These are phyloP conservation scores for Corchorus capsularis DNA, from an alignment of 345 rosid species.

Conservation along the genomic window DNA sequence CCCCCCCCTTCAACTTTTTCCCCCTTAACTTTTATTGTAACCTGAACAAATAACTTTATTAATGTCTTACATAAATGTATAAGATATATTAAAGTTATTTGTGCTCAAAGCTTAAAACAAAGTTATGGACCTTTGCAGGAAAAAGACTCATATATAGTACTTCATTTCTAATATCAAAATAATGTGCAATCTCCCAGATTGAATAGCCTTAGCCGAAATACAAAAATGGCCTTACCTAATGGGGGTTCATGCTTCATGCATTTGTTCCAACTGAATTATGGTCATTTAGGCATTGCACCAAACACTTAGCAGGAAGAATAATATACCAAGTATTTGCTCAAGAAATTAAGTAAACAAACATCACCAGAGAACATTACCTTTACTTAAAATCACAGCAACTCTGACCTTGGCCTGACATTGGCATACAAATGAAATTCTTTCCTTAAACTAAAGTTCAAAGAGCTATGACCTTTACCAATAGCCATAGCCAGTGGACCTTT, in stretches of 20 bases:
- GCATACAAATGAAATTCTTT: slow-evolving; percentile 92
- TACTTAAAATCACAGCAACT: too few species aligned
- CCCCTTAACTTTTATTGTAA: too few species aligned
- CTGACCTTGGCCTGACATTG: slow-evolving; percentile 67
- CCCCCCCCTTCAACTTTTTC: too few species aligned
- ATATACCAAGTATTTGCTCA: too few species aligned
- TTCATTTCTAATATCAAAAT: background rate
- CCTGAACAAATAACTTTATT: too few species aligned
- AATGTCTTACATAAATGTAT: too few species aligned
- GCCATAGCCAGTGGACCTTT: slow-evolving; percentile 99
- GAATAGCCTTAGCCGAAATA: background rate
- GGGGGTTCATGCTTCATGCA: slow-evolving; percentile 78
- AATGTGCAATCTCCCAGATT: background rate
- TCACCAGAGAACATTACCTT: too few species aligned
- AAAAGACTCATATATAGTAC: background rate
- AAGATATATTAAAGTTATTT: slow-evolving; percentile 2
- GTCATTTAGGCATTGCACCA: too few species aligned
- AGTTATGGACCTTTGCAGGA: background rate
- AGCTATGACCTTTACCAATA: slow-evolving; percentile 95
- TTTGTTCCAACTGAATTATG: slow-evolving; percentile 52
- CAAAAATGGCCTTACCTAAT: slow-evolving; percentile 60
- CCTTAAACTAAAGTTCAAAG: slow-evolving; percentile 84
- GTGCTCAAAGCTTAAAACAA: background rate
- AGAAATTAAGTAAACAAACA: too few species aligned
- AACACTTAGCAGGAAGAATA: too few species aligned